phyloP scores from a whole-genome alignment of 768 basidiomycete genomes.

The Russula abietina region DNA sequence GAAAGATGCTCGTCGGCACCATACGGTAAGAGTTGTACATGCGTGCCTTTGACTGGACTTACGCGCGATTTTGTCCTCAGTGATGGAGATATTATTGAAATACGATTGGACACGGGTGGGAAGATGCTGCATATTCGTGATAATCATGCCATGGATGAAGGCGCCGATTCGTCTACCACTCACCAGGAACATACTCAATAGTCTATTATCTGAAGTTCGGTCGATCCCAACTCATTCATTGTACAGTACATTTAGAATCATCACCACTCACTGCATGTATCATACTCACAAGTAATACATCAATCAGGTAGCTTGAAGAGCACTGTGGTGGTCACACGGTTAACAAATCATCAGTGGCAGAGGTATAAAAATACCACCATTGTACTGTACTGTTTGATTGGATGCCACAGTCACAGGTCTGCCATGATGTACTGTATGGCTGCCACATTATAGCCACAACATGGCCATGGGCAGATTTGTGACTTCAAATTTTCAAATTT shows the following conservation, averaged over 20 bases:
- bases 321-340: no score
- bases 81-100: conserved; percentile 61
- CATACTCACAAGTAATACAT: background rate
- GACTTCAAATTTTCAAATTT: no score
- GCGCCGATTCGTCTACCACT: background rate
- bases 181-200: background rate
- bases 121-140: conserved; percentile 50
- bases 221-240: background rate
- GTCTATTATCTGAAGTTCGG: background rate
- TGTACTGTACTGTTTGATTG: no score
- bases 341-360: no score
- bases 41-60: background rate
- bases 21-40: conserved; percentile 47
- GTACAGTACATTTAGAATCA: background rate
- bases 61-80: conserved; percentile 29
- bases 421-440: no score
- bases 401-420: no score
- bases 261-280: background rate
- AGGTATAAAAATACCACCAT: no score
- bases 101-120: conserved; percentile 43
- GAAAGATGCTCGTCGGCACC: conserved; percentile 71
- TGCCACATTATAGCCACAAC: no score
- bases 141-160: conserved; percentile 49
- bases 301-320: background rate
- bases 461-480: no score